These are phyloP conservation scores for Colletotrichum lentis DNA, from an alignment of 2,329 filamentous ascomycete species.

Conservation along the genomic window DNA sequence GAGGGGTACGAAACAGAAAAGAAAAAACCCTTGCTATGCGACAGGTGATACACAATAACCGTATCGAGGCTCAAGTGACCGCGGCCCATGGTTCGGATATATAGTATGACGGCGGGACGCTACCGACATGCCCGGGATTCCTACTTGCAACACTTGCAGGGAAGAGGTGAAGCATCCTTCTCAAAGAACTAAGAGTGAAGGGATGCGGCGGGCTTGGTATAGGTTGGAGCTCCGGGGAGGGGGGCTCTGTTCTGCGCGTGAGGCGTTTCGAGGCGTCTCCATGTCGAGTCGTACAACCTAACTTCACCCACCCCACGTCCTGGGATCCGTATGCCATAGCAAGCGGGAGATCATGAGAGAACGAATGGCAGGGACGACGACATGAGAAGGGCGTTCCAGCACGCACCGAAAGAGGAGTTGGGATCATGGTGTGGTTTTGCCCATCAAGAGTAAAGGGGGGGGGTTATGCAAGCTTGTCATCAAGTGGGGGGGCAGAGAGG, in stretches of 20 bases:
- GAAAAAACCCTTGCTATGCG: too few species aligned
- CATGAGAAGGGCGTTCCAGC: conserved; percentile 6
- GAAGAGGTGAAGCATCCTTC: background rate
- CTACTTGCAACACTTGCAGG: too few species aligned
- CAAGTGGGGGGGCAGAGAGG: background rate
- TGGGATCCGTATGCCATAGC: too few species aligned
- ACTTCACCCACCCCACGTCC: background rate
- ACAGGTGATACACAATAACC: too few species aligned
- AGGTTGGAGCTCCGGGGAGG: background rate
- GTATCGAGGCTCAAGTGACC: background rate
- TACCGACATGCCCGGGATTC: background rate
- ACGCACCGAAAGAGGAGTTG: background rate
- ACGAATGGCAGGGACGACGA: conserved; percentile 6
- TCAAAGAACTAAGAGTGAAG: background rate
- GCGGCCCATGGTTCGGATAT: background rate
- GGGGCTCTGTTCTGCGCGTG: conserved; percentile 17
- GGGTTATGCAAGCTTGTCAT: background rate
- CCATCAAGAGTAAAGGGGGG: too few species aligned
- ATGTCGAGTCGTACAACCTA: background rate
- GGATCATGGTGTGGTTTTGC: background rate
- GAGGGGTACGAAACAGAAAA: too few species aligned
- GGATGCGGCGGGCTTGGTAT: too few species aligned
- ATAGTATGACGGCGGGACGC: background rate
- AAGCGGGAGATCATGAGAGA: background rate
- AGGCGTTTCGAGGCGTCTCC: conserved; percentile 21